Base-by-base conservation (phyloP, 495 filamentous ascomycete species). In the Xylaria curta region DNA sequence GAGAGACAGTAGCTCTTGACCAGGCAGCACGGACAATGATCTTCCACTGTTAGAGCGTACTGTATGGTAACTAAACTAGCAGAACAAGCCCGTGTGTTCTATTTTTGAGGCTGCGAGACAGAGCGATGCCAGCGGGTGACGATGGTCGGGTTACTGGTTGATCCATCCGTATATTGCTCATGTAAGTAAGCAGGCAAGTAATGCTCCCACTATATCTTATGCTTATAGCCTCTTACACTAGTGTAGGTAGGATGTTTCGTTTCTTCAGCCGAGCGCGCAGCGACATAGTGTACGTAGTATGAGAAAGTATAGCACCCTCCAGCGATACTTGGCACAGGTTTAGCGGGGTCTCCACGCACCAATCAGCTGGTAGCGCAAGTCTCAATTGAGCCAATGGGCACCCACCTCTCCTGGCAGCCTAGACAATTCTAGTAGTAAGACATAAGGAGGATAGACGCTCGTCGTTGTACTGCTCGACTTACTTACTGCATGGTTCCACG, bases 131-230 rank as follows among this genome's bases (percentile, higher is more conserved):
- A 33, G 31, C 28, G 7, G 4, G 4, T 19, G 8, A 5, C 46
- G 31, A 42, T 24, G 33, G 19, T 54, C 47, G 21, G 3, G 6
- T 40, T 21, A 31, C 65, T 51, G n/a, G 9, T 44, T 17, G 65
- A 56, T 31, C 65, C 65, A 44, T 33, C 33, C 49, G 4, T 56
- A 28, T 56, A 26, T 33, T 42, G 60, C 60, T 42, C 49, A 67
- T 56, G 47, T 67, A 54, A 40, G 49, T 67, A 67, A 67, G 65
- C 33, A 56, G 19, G 47, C 65, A 67, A 69, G 67, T 58, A 51
- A 51, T 60, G 9, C 28, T 38, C 33, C 19, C 33, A 36, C 54
- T 36, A 19, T 12, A 12, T 21, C 58, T 38, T 60, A 38, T 60
- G 33, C 28, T 60, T 60, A 38, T 38, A 53, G 6, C 13, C 7